Evolutionary conservation across 768 basidiomycete genomes (phyloP).

Genomic region (Suillus fuscotomentosus): DNA sequence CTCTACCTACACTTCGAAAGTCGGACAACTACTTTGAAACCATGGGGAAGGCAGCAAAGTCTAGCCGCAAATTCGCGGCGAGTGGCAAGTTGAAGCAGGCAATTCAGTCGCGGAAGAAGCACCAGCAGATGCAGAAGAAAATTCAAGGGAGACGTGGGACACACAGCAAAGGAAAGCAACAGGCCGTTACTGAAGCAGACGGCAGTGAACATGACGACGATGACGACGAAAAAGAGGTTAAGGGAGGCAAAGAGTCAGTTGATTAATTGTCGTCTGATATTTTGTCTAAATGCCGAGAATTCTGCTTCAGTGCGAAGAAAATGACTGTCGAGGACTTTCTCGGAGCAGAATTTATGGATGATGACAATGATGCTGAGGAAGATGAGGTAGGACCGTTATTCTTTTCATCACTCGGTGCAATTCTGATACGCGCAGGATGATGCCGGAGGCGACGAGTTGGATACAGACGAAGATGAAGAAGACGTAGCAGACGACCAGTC

Average conservation of each 20-base stretch:
- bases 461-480: constrained; percentile 41
- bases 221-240: constrained; percentile 22
- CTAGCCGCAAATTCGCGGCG: constrained; percentile 83
- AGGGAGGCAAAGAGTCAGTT: constrained; percentile 2
- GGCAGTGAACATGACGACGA: constrained; percentile 33
- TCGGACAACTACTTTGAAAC: neutral
- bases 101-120: constrained; percentile 80
- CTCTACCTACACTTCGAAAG: neutral
- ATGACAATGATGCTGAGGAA: constrained; percentile 40
- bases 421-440: constrained; percentile 14
- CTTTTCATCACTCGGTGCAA: neutral
- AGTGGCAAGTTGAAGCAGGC: constrained; percentile 87
- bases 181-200: constrained; percentile 24
- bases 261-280: neutral
- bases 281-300: neutral
- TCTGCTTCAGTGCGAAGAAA: constrained; percentile 23
- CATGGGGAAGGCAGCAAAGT: constrained; percentile 71
- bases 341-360: constrained; percentile 70
- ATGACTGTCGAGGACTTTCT: constrained; percentile 81
- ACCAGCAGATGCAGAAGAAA: constrained; percentile 74
- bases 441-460: constrained; percentile 34
- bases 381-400: constrained; percentile 29
- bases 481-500: constrained; percentile 56
- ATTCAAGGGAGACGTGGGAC: constrained; percentile 56
- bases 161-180: constrained; percentile 37